Evolutionary conservation across 305 asterid genomes (phyloP).

Genomic region (Solanum chacoense): DNA sequence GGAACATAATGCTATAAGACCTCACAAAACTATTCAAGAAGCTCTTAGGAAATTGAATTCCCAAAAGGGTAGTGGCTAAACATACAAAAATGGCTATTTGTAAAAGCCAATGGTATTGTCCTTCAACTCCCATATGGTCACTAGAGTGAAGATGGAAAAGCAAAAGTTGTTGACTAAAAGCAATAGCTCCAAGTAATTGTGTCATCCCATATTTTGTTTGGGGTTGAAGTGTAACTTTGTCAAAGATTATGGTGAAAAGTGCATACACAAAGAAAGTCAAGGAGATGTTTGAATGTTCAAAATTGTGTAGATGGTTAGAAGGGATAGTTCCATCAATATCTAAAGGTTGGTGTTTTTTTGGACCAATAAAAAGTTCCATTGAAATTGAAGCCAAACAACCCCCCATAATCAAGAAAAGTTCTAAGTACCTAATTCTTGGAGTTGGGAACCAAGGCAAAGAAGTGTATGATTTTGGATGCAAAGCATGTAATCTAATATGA

Average conservation of each 20-base stretch:
- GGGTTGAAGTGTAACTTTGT: constrained; percentile 32
- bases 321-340: constrained; percentile 73
- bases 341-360: constrained; percentile 48
- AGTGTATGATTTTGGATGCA: constrained; percentile 41
- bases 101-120: constrained; percentile 79
- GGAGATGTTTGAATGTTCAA: constrained; percentile 69
- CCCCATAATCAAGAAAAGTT: constrained; percentile 48
- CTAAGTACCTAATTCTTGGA: constrained; percentile 46
- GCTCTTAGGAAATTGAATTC: constrained; percentile 35
- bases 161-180: constrained; percentile 57
- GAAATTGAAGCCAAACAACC: constrained; percentile 42
- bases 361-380: constrained; percentile 77
- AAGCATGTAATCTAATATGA: constrained; percentile 44
- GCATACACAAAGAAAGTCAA: constrained; percentile 48
- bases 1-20: constrained; percentile 48
- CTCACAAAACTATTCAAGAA: constrained; percentile 61
- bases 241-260: constrained; percentile 36
- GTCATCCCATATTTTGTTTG: constrained; percentile 29
- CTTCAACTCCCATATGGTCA: constrained; percentile 83
- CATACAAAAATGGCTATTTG: constrained; percentile 42
- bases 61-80: constrained; percentile 40
- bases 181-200: constrained; percentile 37
- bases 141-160: constrained; percentile 75
- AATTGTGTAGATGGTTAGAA: constrained; percentile 58
- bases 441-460: constrained; percentile 71